phyloP scores from a whole-genome alignment of 78 protist species.

The Polysphondylium violaceum region DNA sequence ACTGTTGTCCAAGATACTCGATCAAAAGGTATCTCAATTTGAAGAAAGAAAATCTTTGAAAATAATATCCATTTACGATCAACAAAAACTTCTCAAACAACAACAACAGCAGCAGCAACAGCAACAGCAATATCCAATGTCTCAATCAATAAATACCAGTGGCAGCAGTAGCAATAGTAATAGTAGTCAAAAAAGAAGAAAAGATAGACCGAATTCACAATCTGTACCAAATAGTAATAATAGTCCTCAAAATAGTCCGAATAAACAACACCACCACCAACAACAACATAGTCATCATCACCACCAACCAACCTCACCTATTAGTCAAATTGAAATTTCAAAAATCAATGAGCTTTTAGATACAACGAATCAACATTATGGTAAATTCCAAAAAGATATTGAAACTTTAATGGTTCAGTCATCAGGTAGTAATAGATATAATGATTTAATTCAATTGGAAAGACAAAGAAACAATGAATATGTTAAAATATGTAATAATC shows the following conservation, averaged over 20 bases:
- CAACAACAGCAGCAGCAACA: not conserved
- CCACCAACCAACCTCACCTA: not conserved
- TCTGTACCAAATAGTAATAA: slow-evolving; percentile 36
- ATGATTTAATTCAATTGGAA: slow-evolving; percentile 37
- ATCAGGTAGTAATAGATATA: slow-evolving; percentile 23
- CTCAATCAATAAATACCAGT: not conserved
- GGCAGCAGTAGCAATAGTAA: not conserved
- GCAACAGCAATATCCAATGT: not conserved
- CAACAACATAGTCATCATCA: not conserved
- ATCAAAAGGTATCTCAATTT: no score
- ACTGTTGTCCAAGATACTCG: slow-evolving; percentile 21
- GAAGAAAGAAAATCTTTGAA: slow-evolving; percentile 6
- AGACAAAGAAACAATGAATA: slow-evolving; percentile 63
- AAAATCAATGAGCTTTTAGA: slow-evolving; percentile 21
- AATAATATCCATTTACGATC: not conserved
- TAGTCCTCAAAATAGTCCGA: not conserved
- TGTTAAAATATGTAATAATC: slow-evolving; percentile 58
- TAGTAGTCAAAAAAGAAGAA: not conserved
- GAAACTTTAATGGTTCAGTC: slow-evolving; percentile 28
- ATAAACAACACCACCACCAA: slow-evolving; percentile 5
- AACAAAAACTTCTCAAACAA: not conserved
- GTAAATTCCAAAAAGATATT: slow-evolving; percentile 13
- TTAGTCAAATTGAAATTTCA: slow-evolving; percentile 12
- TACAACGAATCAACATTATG: slow-evolving; percentile 29
- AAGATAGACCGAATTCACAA: slow-evolving; percentile 17